These are phyloP conservation scores for Ceratorhiza oryzae-sativae DNA, from an alignment of 1,284 basidiomycete genomes.

Conservation along the genomic window DNA sequence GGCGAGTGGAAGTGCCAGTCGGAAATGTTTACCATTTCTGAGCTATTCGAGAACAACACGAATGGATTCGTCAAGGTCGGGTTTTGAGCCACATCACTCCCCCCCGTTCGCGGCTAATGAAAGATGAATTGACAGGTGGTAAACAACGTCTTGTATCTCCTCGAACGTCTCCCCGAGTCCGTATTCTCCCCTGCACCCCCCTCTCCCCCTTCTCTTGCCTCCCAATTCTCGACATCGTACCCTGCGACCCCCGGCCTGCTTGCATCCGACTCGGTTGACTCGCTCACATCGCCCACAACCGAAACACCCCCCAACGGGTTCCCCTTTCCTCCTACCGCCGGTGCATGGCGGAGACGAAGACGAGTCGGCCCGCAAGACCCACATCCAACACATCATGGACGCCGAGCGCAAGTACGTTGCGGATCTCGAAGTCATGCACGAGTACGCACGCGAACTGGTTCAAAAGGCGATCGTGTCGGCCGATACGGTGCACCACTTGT, in stretches of 20 bases:
- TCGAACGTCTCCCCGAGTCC: conserved; percentile 79
- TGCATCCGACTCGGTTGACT: conserved; percentile 60
- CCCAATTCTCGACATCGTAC: conserved; percentile 29
- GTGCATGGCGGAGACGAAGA: conserved; percentile 58
- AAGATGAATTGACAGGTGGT: conserved; percentile 68
- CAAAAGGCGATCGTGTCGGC: conserved; percentile 17
- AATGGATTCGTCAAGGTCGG: conserved; percentile 98
- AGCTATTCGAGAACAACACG: conserved; percentile 81
- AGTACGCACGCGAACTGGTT: conserved; percentile 51
- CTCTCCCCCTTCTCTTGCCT: conserved; percentile 49
- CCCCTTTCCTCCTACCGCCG: conserved; percentile 23
- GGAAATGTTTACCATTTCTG: conserved; percentile 78
- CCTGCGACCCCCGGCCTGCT: conserved; percentile 42
- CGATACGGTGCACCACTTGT: conserved; percentile 94
- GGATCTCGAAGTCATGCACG: conserved; percentile 97
- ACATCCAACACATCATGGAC: conserved; percentile 87
- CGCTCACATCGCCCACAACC: conserved; percentile 50
- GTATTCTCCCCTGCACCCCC: conserved; percentile 64
- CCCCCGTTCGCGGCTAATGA: conserved; percentile 10
- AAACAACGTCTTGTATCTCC: conserved; percentile 87
- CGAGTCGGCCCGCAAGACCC: conserved; percentile 76
- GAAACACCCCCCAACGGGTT: conserved; percentile 25
- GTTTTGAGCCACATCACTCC: conserved; percentile 46
- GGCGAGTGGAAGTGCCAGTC: conserved; percentile 56
- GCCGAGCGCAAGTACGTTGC: conserved; percentile 98